Evolutionary conservation across 441 rosid species (phyloP), one percentile per base, ranked within the genome.

Genomic region (Jatropha multifida): DNA sequence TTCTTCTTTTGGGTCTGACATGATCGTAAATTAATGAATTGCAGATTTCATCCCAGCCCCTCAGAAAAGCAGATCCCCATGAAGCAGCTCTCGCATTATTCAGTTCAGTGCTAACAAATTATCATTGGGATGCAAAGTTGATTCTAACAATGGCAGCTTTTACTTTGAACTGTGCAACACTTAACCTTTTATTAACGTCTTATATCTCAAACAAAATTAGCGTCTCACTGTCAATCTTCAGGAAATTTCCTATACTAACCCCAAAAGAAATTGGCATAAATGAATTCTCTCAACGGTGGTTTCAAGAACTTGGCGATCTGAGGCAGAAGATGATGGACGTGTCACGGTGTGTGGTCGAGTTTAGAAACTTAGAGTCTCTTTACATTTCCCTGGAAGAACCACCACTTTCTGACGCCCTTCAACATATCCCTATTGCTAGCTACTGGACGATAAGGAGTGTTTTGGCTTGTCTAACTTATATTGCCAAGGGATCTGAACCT

Each of bases 61-160:
- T 87, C 65, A 80, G 86, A 9, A 93, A 94, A 20, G 79, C 89
- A 9, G 95, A 93, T 72, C 92, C 88, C 9, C 96, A 93, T 48
- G 78, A 83, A 49, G 90, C 89, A 76, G 90, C 97, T 0, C 65
- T 90, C 32, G 64, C 90, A 41, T 79, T 95, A 59, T 86, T 90
- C 75, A 81, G 80, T 2, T 44, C 48, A 79, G 82, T 84, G 84
- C 85, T 95, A n/a, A 68, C 94, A 15, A 78, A 80, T 85, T 95
- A 83, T 77, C 75, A 88, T 11, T 92, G 99, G 99, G 97, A 95
- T 60, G 92, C 90, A 15, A 95, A 93, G 86, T 79, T 95, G 67
- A 96, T 95, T 62, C 84, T 95, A 75, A 79, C 91, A 65, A 76
- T 95, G 59, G 90, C 98, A 13, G 98, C 97, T 12, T 95, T 95